Conservation (phyloP, 208 protist genomes). For the Leishmania braziliensis region DNA sequence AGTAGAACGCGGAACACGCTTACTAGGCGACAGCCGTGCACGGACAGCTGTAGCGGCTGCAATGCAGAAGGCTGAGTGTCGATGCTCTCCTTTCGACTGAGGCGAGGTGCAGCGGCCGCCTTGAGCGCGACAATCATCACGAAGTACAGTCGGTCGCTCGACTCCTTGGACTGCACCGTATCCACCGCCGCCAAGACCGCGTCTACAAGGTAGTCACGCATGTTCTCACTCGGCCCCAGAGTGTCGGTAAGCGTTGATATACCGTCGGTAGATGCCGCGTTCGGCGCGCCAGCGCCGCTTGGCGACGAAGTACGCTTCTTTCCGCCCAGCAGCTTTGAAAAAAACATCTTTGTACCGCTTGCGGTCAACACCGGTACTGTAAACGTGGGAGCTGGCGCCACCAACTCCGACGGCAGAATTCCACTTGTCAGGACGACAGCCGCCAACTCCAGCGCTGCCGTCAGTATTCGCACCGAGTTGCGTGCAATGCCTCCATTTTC, state of each 20-base stretch:
- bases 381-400: slow-evolving; percentile 31
- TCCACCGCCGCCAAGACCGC: slow-evolving; percentile 50
- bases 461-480: slow-evolving; percentile 39
- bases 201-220: slow-evolving; percentile 66
- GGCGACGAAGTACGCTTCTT: slow-evolving; percentile 6
- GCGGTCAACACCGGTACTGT: slow-evolving; percentile 36
- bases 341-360: slow-evolving; percentile 55
- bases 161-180: slow-evolving; percentile 42
- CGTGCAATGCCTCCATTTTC: slow-evolving; percentile 34
- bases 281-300: background rate
- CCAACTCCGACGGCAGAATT: slow-evolving; percentile 48
- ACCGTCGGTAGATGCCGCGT: background rate
- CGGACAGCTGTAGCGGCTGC: slow-evolving; percentile 37
- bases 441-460: slow-evolving; percentile 56
- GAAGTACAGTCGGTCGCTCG: slow-evolving; percentile 60
- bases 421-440: slow-evolving; percentile 60
- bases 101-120: slow-evolving; percentile 55
- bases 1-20: slow-evolving; percentile 56
- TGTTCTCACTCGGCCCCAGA: slow-evolving; percentile 33
- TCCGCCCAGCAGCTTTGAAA: slow-evolving; percentile 56
- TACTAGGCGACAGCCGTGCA: slow-evolving; percentile 52
- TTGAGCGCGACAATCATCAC: slow-evolving; percentile 62
- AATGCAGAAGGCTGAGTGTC: slow-evolving; percentile 20
- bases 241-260: slow-evolving; percentile 1
- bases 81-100: slow-evolving; percentile 32